Conservation (phyloP, 1,139 yeast genomes). For the Magnusiomyces tetraspermus region DNA sequence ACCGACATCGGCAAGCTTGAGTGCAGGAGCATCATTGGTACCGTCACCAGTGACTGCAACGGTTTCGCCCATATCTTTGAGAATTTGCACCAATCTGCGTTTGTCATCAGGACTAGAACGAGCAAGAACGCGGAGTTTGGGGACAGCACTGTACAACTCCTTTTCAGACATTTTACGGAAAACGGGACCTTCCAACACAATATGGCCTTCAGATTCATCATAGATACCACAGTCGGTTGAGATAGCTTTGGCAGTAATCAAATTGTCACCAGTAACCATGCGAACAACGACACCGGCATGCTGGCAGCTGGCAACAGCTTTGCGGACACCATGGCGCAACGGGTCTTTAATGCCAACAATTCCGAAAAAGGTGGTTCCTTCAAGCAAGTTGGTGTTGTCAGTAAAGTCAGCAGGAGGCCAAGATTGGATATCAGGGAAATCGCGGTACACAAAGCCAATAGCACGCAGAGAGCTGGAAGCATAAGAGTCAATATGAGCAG, state of each 20-base stretch:
- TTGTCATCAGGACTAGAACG: constrained; percentile 96
- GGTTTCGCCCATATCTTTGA: constrained; percentile 74
- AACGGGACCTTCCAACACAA: constrained; percentile 87
- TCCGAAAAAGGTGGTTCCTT: constrained; percentile 37
- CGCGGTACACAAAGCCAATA: constrained; percentile 72
- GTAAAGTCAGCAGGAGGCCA: constrained; percentile 59
- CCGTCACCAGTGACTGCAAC: constrained; percentile 99
- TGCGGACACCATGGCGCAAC: constrained; percentile 77
- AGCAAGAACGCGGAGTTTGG: constrained; percentile 73
- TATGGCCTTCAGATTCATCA: constrained; percentile 36
- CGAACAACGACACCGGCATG: constrained; percentile 89
- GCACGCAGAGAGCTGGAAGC: constrained; percentile 80
- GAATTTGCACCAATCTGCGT: constrained; percentile 72
- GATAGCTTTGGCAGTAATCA: constrained; percentile 83
- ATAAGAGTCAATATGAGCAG: constrained; percentile 47
- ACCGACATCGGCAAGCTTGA: constrained; percentile 75
- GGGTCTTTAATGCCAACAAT: constrained; percentile 95
- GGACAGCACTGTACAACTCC: constrained; percentile 56
- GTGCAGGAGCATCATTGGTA: constrained; percentile 63
- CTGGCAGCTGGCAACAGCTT: constrained; percentile 77
- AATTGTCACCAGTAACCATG: constrained; percentile 96
- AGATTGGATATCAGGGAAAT: constrained; percentile 39
- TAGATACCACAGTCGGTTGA: constrained; percentile 79
- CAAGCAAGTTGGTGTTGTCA: constrained; percentile 19
- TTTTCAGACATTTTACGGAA: constrained; percentile 57